A percentile compares a stretch with the other conserved stretches of the same genome.
These are phyloP conservation scores for Filobasidium floriforme DNA, from an alignment of 768 basidiomycete species.

Conservation along the genomic window DNA sequence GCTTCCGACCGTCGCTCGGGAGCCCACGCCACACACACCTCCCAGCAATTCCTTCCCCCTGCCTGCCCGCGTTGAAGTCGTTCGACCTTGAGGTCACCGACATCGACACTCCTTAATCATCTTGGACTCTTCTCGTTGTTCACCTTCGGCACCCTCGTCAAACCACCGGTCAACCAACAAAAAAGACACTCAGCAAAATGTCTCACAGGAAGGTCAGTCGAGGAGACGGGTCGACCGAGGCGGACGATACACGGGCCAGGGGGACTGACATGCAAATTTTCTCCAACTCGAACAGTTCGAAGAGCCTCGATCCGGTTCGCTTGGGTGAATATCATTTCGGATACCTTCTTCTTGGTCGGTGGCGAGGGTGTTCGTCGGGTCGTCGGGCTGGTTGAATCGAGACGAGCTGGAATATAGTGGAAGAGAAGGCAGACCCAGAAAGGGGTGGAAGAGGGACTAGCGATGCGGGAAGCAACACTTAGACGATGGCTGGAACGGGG, in stretches of 20 bases:
- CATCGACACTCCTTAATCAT: not conserved
- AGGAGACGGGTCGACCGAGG: too few species aligned
- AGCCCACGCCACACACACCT: not conserved
- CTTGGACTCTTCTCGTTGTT: not conserved
- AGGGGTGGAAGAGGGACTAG: too few species aligned
- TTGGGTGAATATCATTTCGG: slow-evolving; percentile 51
- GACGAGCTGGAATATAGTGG: too few species aligned
- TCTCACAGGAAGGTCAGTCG: slow-evolving; percentile 36
- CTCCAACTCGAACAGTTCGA: slow-evolving; percentile 59
- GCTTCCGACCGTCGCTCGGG: not conserved
- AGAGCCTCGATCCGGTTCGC: slow-evolving; percentile 95
- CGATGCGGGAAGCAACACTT: too few species aligned
- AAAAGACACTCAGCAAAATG: slow-evolving; percentile 24
- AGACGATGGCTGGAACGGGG: too few species aligned
- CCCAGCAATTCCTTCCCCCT: not conserved
- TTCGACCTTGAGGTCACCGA: not conserved
- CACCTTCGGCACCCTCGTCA: slow-evolving; percentile 1
- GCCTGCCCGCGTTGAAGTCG: not conserved
- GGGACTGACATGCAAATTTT: not conserved
- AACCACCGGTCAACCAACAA: slow-evolving; percentile 4
- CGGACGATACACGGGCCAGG: not conserved
- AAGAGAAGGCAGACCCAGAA: not conserved
- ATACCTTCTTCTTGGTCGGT: not conserved
- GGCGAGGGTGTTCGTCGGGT: not conserved
- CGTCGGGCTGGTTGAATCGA: not conserved